A percentile compares a stretch with the other conserved stretches of the same genome.
Evolutionary conservation across 2,329 filamentous ascomycete genomes (phyloP).

Genomic region (Fusarium sp.): DNA sequence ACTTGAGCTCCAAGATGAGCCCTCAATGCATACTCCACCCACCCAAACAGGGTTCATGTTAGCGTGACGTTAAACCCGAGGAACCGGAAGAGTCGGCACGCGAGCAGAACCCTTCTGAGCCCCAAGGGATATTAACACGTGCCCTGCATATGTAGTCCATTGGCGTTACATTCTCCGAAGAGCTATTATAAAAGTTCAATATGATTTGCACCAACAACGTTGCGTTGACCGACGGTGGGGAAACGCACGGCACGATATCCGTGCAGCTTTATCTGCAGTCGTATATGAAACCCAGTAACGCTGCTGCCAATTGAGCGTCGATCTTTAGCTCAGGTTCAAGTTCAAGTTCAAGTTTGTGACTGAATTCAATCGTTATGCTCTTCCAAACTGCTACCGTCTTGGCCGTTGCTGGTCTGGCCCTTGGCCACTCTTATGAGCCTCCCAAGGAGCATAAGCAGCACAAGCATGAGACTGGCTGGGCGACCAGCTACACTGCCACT

Average conservation of each 20-base stretch:
- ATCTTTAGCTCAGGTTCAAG: not conserved
- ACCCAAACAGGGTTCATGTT: not conserved
- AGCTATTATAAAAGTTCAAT: not conserved
- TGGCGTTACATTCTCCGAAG: not conserved
- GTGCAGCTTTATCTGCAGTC: not conserved
- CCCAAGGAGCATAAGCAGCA: not conserved
- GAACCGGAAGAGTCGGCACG: slow-evolving; percentile 38
- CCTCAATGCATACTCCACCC: not conserved
- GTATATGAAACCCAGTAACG: not conserved
- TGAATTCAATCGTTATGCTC: slow-evolving; percentile 12
- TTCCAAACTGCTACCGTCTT: slow-evolving; percentile 36
- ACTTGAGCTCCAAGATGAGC: not conserved
- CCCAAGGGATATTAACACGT: slow-evolving; percentile 18
- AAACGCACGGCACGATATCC: slow-evolving; percentile 19
- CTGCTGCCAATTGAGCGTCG: not conserved
- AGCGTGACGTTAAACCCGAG: not conserved
- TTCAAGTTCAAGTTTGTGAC: not conserved
- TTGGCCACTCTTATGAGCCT: slow-evolving; percentile 27
- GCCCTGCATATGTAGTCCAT: slow-evolving; percentile 12
- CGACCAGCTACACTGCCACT: slow-evolving; percentile 61
- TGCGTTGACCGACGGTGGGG: slow-evolving; percentile 16
- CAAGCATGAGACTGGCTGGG: slow-evolving; percentile 42
- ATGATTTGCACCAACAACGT: not conserved
- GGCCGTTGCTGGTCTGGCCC: slow-evolving; percentile 40
- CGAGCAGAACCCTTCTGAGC: not conserved